Conservation (phyloP, 2,329 filamentous ascomycete species). For the Aulographum hederae region DNA sequence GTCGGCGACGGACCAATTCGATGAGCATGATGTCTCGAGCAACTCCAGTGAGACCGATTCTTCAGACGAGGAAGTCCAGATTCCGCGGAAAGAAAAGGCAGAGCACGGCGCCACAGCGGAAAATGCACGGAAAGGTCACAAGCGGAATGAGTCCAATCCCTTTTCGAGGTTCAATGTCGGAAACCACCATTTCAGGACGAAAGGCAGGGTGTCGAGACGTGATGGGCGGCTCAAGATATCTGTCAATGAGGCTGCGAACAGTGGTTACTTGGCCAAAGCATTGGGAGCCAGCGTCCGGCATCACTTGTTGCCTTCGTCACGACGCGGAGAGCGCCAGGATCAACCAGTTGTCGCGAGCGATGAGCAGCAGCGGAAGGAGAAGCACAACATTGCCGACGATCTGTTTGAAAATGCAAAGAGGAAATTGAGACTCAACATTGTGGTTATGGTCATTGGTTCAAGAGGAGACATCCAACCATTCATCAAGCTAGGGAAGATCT, state of each 20-base stretch:
- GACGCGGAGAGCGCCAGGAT: conserved; percentile 13
- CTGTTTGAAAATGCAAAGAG: conserved; percentile 5
- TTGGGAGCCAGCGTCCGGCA: conserved; percentile 45
- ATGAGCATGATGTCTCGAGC: neutral
- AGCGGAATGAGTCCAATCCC: neutral
- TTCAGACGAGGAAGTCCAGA: neutral
- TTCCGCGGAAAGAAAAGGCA: neutral
- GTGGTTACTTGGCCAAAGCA: conserved; percentile 56
- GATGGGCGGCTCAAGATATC: conserved; percentile 58
- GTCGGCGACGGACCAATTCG: neutral
- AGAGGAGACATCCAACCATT: conserved; percentile 71
- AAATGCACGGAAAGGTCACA: neutral
- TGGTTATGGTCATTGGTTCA: conserved; percentile 69
- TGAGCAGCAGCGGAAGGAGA: neutral
- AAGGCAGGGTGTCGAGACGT: conserved; percentile 43
- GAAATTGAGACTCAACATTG: conserved; percentile 49
- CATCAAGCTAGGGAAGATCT: conserved; percentile 51
- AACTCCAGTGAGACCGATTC: neutral
- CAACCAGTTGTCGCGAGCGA: conserved; percentile 4
- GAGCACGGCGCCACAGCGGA: neutral
- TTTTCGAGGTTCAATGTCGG: conserved; percentile 40
- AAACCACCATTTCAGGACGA: conserved; percentile 47
- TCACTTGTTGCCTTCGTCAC: conserved; percentile 24
- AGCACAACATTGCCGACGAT: conserved; percentile 1
- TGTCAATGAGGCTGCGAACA: conserved; percentile 50